Evolutionary conservation across 2,329 filamentous ascomycete genomes (phyloP), one percentile per base, ranked within the genome.

Genomic region (Fusarium domesticum): DNA sequence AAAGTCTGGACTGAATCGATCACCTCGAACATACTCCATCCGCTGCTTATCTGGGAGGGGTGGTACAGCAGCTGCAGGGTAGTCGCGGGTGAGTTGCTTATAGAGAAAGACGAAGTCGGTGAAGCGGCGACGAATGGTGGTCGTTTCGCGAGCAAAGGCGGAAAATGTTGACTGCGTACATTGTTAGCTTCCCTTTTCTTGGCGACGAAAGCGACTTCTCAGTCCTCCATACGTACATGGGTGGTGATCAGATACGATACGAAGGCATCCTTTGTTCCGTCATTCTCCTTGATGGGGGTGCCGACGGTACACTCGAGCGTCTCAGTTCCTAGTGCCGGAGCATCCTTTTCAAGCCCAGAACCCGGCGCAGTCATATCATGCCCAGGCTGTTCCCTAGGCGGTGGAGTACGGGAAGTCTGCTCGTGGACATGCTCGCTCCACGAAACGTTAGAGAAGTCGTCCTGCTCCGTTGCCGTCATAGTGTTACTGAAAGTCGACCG

Each of bases 101-200:
- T 89, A 96, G 51, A 98, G 82, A 66, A 96, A 98, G 57, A 95
- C 85, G 65, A 98, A 98, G 72, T 98, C 93, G 58, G 92, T 97
- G 71, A 96, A 98, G 62, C 93, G 89, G 57, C 93, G 83, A 50
- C 93, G 87, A 50, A 95, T 86, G 18, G 78, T 77, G 50, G 89
- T 90, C 16, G 84, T 82, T 28, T 87, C 75, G 64, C 85, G 89
- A 66, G 93, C 86, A 69, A 97, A 98, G 53, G 90, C 87, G 57
- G 90, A 85, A 70, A 97, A 97, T 59, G 95, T 90, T 53, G 91
- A 95, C 90, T 96, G 44, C 12, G 2, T 10, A 19, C 6, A 18
- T 14, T 17, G 31, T 59, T 2, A 51, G 53, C 18, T 46, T 38
- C 2, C 20, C 33, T 35, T 8, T 8, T 19, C 1, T 14, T 2